Percentiles rank a stretch among this genome's conserved stretches.
Conservation (phyloP, 2,329 filamentous ascomycete species). For the Exophiala mesophila region DNA sequence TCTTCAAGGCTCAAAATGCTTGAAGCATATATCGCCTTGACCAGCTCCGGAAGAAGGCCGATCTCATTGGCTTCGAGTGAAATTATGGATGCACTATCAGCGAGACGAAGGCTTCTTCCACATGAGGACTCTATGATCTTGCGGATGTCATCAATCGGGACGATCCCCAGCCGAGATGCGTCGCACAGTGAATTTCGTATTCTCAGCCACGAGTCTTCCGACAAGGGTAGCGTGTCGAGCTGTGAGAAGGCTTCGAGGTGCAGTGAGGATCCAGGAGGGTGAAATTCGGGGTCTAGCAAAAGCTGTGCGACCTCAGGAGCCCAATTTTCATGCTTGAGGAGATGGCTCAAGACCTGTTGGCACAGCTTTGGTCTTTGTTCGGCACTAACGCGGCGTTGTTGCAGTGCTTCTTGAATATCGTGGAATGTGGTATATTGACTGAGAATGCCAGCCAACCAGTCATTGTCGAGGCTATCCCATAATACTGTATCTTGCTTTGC, state of each 20-base stretch:
- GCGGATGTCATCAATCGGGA: not conserved
- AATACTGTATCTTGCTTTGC: not conserved
- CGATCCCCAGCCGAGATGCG: not conserved
- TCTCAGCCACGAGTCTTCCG: conserved; percentile 7
- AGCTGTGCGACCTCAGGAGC: conserved; percentile 16
- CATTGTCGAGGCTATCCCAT: not conserved
- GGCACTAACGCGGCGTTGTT: conserved; percentile 3
- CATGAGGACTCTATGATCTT: not conserved
- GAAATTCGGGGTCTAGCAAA: conserved; percentile 22
- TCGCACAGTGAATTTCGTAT: conserved; percentile 10
- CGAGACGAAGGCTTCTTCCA: not conserved
- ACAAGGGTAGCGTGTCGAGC: not conserved
- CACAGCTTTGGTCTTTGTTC: conserved; percentile 2
- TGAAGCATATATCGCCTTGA: not conserved
- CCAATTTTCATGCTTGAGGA: conserved; percentile 10
- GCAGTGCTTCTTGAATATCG: conserved; percentile 10
- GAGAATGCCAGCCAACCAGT: not conserved
- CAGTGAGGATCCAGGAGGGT: conserved; percentile 19
- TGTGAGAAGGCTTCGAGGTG: conserved; percentile 8
- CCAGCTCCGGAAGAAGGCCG: not conserved
- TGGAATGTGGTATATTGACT: conserved; percentile 1
- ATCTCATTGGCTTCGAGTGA: not conserved
- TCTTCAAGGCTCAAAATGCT: not conserved
- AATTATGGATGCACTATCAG: not conserved
- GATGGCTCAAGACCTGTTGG: conserved; percentile 11